phyloP scores from a whole-genome alignment of 495 filamentous ascomycete genomes.

The Aspergillus bertholletiae region DNA sequence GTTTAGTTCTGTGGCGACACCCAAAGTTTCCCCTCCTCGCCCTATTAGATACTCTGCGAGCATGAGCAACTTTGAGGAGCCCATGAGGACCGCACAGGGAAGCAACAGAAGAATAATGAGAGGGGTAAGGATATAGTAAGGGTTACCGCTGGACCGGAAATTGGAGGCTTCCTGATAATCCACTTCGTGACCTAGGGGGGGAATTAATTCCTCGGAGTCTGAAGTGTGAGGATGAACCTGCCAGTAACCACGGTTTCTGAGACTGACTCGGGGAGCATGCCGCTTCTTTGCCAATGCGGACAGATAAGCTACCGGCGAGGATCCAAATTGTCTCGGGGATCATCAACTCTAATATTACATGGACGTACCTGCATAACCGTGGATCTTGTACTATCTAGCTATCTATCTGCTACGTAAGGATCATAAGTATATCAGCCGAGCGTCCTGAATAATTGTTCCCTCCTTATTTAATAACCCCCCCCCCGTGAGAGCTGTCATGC shows the following conservation, averaged over 20 bases:
- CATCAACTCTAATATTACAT: conserved; percentile 21
- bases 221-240: conserved; percentile 1
- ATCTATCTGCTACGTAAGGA: conserved; percentile 1
- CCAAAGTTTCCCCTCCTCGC: not conserved
- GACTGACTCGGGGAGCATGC: not conserved
- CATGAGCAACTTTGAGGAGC: not conserved
- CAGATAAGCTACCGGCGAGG: conserved; percentile 11
- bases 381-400: conserved; percentile 10
- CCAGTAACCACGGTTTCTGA: conserved; percentile 3
- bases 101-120: not conserved
- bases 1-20: conserved; percentile 5
- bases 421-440: not conserved
- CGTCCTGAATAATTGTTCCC: not conserved
- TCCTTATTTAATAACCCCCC: not conserved
- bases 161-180: conserved; percentile 7
- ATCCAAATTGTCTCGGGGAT: conserved; percentile 11
- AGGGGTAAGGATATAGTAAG: conserved; percentile 1
- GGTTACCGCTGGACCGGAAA: conserved; percentile 7
- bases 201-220: not conserved
- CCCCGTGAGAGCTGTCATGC: conserved; percentile 6
- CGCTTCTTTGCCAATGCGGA: not conserved
- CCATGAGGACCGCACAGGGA: not conserved
- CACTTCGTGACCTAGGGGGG: not conserved
- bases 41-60: not conserved
- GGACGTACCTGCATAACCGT: conserved; percentile 18